Evolutionary conservation across 2,329 filamentous ascomycete genomes (phyloP), one percentile per base, ranked within the genome.

Genomic region (Diaporthe vaccinii): DNA sequence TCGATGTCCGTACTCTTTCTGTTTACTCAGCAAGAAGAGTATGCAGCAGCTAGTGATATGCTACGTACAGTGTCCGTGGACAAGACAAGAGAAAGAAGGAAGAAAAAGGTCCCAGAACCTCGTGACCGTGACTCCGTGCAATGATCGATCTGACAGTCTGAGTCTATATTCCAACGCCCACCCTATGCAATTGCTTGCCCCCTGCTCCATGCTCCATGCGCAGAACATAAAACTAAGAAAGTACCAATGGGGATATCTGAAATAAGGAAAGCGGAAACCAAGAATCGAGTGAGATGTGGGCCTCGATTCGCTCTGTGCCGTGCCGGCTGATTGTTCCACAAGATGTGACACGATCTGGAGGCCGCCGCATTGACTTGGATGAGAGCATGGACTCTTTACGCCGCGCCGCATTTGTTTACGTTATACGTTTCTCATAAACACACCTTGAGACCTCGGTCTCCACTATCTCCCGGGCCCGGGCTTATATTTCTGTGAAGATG

Each of bases 401-500:
- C 28, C 34, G 31, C 31, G 25, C 53, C 46, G 44, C 20, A 15
- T 51, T 41, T 34, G 5, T 53, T 46, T 14, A n/a, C 28, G 25
- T 74, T 17, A 25, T 36, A 65, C 55, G 28, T 73, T 59, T 51
- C 61, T 58, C 61, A 20, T 58, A 57, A 59, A 41, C 20, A 44
- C 53, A 36, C 36, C 59, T 67, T 28, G 34, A 55, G n/a, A 25
- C 34, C 46, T 44, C 28, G 14, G 34, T 9, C 57, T 41, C 31
- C 46, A 55, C 51, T 34, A 77, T 74, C 74, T 59, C 61, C 72
- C 71, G 28, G 71, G 67, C 25, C 76, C 76, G 25, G 76, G 62
- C 72, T 77, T 77, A 49, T 77, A 77, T 77, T 77, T 77, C 76
- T 77, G 25, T 55, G 34, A 28, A 53, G 17, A 28, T 34, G 57